Evolutionary conservation across 177 flowering plant species (phyloP), one percentile per base, ranked within the genome.

Genomic region (Vitis hybrid): DNA sequence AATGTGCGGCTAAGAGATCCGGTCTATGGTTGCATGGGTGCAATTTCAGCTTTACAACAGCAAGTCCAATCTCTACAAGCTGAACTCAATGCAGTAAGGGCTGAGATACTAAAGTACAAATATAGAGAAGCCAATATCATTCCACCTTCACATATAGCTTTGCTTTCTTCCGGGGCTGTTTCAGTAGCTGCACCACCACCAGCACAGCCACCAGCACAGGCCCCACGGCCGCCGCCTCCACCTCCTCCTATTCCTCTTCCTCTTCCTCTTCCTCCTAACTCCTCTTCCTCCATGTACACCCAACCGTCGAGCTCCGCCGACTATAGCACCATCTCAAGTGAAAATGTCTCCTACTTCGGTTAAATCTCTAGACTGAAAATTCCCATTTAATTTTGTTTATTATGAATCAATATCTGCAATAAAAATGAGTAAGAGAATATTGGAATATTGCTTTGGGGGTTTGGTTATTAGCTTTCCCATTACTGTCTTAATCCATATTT

Each of bases 1-100:
- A 90, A 91, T 56, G 84, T 91, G 74, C 88, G 98, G 81, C 82
- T 94, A 20, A 75, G 94, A 72, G 97, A 92, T 72, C 98, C 97
- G 13, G 94, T 94, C 1, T 89, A 94, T 64, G 98, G 98, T 9
- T 94, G 98, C 88, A 89, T 91, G 97, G 98, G 97, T 62, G 93
- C 92, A 50, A 94, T 94, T 15, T 89, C 92, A 22, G 86, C 91
- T 22, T 79, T 94, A 68, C 97, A 94, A 69, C 95, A 88, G 58
- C 91, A 94, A 82, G 83, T 92, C 53, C 92, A 91, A 72, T 52
- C 89, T 2, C 71, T 94, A 44, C 95, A 92, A 70, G 86, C 88
- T 1, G 95, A 94, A 73, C 88, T 94, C 12, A 80, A 86, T 71
- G 84, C 85, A 13, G 88, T 91, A 28, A 83, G 92, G 77, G 78